phyloP scores from a whole-genome alignment of 1,139 yeast genomes.

The Pichia sp. region DNA sequence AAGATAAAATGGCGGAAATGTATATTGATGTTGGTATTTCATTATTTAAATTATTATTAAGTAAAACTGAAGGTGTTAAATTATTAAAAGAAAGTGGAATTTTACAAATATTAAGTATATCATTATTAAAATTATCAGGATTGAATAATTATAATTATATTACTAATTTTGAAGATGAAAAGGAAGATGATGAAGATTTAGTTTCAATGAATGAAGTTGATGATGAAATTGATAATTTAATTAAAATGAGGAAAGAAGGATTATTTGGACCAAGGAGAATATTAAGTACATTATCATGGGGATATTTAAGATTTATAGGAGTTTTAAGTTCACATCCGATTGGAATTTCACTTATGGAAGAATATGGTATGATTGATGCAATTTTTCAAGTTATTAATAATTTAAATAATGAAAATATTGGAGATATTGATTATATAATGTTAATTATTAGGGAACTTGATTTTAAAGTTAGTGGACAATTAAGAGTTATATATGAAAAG shows the following conservation, averaged over 20 bases:
- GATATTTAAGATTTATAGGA: constrained; percentile 76
- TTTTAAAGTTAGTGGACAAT: constrained; percentile 57
- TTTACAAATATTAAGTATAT: constrained; percentile 80
- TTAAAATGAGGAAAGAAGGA: constrained; percentile 55
- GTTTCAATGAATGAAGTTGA: too few relatives aligned
- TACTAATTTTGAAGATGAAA: not conserved
- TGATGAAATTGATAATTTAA: constrained; percentile 30
- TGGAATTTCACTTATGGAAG: constrained; percentile 65
- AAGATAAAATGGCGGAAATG: constrained; percentile 25
- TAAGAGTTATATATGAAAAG: constrained; percentile 48
- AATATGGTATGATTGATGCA: constrained; percentile 82
- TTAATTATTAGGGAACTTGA: constrained; percentile 57
- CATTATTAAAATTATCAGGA: constrained; percentile 53
- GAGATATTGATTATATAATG: constrained; percentile 56
- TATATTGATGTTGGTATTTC: constrained; percentile 71
- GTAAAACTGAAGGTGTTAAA: constrained; percentile 58
- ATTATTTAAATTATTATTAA: constrained; percentile 59
- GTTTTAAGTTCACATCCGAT: constrained; percentile 51
- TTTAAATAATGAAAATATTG: constrained; percentile 49
- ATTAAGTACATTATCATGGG: constrained; percentile 60
- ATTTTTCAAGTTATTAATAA: constrained; percentile 39
- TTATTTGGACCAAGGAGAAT: constrained; percentile 58
- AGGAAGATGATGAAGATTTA: not conserved
- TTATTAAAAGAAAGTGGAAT: constrained; percentile 70
- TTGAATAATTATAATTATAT: not conserved